A percentile compares a stretch with the other conserved stretches of the same genome.
These are phyloP conservation scores for Aureoboletus auriporus DNA, from an alignment of 768 basidiomycete genomes.

Conservation along the genomic window DNA sequence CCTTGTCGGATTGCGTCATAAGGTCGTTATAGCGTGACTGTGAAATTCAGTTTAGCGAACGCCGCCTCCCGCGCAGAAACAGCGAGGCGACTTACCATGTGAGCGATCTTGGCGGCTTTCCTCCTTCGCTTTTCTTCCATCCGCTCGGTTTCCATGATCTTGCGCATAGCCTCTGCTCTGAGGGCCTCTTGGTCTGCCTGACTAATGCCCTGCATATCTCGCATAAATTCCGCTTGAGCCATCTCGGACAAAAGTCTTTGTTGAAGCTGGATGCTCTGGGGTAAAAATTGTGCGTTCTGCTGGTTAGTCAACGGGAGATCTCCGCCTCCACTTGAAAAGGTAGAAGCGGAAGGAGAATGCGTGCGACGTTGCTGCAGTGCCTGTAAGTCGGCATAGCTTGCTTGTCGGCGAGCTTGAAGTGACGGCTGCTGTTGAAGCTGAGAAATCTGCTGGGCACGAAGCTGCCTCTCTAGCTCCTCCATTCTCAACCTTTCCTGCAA, in stretches of 20 bases:
- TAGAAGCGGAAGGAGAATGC: constrained; percentile 42
- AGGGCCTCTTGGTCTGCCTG: constrained; percentile 67
- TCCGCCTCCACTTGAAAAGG: constrained; percentile 24
- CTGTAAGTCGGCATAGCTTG: constrained; percentile 48
- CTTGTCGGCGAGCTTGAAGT: constrained; percentile 34
- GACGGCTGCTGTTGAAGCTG: constrained; percentile 41
- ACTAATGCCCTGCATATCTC: constrained; percentile 57
- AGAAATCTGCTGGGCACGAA: constrained; percentile 50
- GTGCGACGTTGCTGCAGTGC: constrained; percentile 48
- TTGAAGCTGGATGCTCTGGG: constrained; percentile 67
- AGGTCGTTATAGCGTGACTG: constrained; percentile 91
- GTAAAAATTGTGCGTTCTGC: constrained; percentile 51
- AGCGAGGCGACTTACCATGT: constrained; percentile 57
- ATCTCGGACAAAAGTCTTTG: constrained; percentile 75
- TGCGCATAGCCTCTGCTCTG: constrained; percentile 74
- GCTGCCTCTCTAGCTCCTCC: constrained; percentile 65
- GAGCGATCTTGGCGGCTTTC: constrained; percentile 81
- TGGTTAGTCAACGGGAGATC: constrained; percentile 40
- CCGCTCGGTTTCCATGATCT: constrained; percentile 87
- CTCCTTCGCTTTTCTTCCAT: constrained; percentile 82
- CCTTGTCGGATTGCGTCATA: constrained; percentile 98
- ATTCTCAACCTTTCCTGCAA: constrained; percentile 60
- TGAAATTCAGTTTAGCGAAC: not conserved
- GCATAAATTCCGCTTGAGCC: constrained; percentile 64
- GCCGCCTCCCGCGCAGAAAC: not conserved